These are phyloP conservation scores for Boechera retrofracta DNA, from an alignment of 345 rosid species.

Conservation along the genomic window DNA sequence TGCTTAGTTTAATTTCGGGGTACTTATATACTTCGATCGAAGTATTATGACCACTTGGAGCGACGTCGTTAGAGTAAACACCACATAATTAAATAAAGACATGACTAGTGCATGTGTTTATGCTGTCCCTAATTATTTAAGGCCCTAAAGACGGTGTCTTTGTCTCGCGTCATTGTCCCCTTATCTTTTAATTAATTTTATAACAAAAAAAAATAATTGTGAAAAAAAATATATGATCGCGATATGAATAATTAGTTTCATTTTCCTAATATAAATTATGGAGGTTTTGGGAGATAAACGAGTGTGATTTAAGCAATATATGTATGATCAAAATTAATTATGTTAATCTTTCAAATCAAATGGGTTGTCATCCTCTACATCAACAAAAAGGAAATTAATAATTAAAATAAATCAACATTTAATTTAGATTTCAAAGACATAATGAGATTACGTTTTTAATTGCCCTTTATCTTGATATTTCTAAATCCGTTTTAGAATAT, in stretches of 20 bases:
- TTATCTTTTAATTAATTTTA: slow-evolving; percentile 36
- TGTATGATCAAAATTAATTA: slow-evolving; percentile 21
- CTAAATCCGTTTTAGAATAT: slow-evolving; percentile 8
- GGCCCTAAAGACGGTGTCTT: slow-evolving; percentile 40
- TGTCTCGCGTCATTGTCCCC: slow-evolving; percentile 43
- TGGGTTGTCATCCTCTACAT: slow-evolving; percentile 41
- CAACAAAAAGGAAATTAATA: slow-evolving; percentile 30
- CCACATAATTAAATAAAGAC: slow-evolving; percentile 41
- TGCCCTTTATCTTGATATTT: slow-evolving; percentile 27
- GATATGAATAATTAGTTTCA: slow-evolving; percentile 30
- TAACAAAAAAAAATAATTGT: not conserved
- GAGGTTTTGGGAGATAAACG: slow-evolving; percentile 27
- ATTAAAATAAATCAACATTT: slow-evolving; percentile 35
- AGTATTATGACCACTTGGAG: slow-evolving; percentile 30
- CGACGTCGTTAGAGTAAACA: slow-evolving; percentile 41
- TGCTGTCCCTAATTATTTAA: slow-evolving; percentile 45
- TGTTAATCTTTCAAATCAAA: slow-evolving; percentile 43
- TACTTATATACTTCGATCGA: slow-evolving; percentile 2
- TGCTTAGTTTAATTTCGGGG: not conserved
- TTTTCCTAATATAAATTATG: slow-evolving; percentile 20
- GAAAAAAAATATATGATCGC: not conserved
- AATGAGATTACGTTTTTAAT: slow-evolving; percentile 35
- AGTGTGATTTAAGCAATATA: slow-evolving; percentile 26
- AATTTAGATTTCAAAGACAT: slow-evolving; percentile 47
- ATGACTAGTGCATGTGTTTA: slow-evolving; percentile 47